Evolutionary conservation across 2,329 filamentous ascomycete genomes (phyloP), one percentile per base, ranked within the genome.

Genomic region (Fusarium guadeloupense): DNA sequence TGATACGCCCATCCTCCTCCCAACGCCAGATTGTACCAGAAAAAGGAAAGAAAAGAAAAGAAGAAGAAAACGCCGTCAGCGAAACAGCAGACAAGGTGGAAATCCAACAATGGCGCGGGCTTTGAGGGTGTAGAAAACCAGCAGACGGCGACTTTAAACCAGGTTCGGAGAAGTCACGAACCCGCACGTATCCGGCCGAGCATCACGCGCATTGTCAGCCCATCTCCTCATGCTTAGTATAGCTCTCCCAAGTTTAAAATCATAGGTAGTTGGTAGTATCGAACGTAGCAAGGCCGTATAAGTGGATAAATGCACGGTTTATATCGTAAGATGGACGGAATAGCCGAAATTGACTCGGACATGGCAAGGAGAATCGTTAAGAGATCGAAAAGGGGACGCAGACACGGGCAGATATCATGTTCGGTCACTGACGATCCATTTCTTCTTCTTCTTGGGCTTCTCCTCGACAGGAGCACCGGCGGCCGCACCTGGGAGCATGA

Each of bases 371-470:
- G 44, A 53, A 44, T 50, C 56, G 48, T 54, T 44, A 57, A 52
- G 30, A 56, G 26, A 54, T 46, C 49, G 37, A 52, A 33, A 38
- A 31, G 21, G 41, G 51, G 51, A 44, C 38, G 46, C 39, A 39
- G 39, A 35, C 14, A 28, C 13, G 28, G 4, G 16, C 13, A 16
- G 28, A 6, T 14, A 39, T 76, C 68, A 82, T 54, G 79, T 81
- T 67, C 80, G 74, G 51, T 77, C 69, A 16, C 66, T 74, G 42
- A 81, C 76, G 17, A 73, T 72, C 80, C 81, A 83, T 71, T 77
- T 81, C 75, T 78, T 82, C 75, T 78, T 82, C 71, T 79, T 80
- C 59, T 78, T 76, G 13, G 72, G 76, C 7, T 69, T 54, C 54
- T 67, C 64, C n/a, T 57, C 50, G 8, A 57, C 20, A 12, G 59